phyloP scores from a whole-genome alignment of 2,329 filamentous ascomycete species.

The Lojkania enalia region DNA sequence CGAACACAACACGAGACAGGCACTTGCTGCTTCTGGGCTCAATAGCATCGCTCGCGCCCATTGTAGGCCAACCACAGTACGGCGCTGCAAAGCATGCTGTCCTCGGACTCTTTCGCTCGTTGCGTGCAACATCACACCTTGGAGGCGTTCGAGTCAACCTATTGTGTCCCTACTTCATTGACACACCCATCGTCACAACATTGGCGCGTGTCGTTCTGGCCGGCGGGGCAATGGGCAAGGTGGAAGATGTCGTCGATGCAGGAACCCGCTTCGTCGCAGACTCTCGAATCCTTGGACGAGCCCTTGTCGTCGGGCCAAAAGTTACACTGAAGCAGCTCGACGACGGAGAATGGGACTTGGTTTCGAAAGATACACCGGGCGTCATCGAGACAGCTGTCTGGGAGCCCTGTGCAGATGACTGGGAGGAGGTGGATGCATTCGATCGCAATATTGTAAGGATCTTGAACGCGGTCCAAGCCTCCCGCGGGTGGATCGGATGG shows the following conservation, averaged over 20 bases:
- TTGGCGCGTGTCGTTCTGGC: constrained; percentile 57
- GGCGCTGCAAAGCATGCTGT: constrained; percentile 67
- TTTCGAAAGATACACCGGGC: constrained; percentile 22
- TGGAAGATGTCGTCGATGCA: constrained; percentile 66
- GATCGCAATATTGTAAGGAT: constrained; percentile 57
- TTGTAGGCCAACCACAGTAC: constrained; percentile 57
- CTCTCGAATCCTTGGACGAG: constrained; percentile 59
- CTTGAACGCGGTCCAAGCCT: constrained; percentile 55
- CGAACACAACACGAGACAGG: constrained; percentile 51
- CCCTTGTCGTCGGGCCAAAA: constrained; percentile 62
- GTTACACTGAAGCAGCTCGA: constrained; percentile 52
- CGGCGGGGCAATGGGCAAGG: constrained; percentile 57
- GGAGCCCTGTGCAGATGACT: constrained; percentile 65
- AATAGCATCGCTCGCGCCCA: constrained; percentile 56
- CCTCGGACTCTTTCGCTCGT: constrained; percentile 63
- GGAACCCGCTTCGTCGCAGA: constrained; percentile 65
- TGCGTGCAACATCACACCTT: constrained; percentile 55
- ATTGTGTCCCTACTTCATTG: constrained; percentile 68
- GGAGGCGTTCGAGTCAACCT: constrained; percentile 65
- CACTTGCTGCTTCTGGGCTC: constrained; percentile 67
- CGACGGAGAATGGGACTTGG: constrained; percentile 35
- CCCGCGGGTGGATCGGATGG: constrained; percentile 60
- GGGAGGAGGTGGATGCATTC: constrained; percentile 60
- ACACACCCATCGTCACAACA: constrained; percentile 61
- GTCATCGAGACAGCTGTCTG: constrained; percentile 54